A percentile compares a stretch with the other conserved stretches of the same genome.
Evolutionary conservation across 441 rosid species (phyloP).

Genomic region (Viola pubescens): DNA sequence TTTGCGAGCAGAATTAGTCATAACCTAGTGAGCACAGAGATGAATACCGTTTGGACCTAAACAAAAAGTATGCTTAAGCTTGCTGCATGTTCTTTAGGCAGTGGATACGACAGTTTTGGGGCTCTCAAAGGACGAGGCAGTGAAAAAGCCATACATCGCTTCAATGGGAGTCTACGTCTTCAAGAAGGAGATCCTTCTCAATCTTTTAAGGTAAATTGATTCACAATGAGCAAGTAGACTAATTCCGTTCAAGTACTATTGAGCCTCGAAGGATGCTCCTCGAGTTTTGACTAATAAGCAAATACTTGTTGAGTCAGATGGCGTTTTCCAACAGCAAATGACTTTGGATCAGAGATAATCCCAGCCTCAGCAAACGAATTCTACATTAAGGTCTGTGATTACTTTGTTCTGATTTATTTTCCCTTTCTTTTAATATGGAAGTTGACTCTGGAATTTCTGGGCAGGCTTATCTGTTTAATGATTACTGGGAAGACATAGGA

Average conservation of each 20-base stretch:
- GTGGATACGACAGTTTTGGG: constrained; percentile 87
- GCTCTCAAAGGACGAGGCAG: constrained; percentile 73
- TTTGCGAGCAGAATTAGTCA: too few relatives aligned
- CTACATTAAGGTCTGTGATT: constrained; percentile 36
- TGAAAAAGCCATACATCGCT: constrained; percentile 83
- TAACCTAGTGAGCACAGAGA: too few relatives aligned
- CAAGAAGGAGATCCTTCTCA: constrained; percentile 84
- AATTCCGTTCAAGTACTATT: too few relatives aligned
- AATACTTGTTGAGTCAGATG: constrained; percentile 44
- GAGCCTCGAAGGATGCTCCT: too few relatives aligned
- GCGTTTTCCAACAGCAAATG: constrained; percentile 93
- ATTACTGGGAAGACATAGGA: constrained; percentile 95
- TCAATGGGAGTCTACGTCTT: constrained; percentile 96
- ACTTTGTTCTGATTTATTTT: too few relatives aligned
- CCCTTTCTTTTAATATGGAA: not conserved
- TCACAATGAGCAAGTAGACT: not conserved
- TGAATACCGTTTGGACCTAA: not conserved
- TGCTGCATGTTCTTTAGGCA: constrained; percentile 36
- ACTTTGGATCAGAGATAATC: constrained; percentile 51
- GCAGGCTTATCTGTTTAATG: constrained; percentile 90
- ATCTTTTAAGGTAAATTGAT: constrained; percentile 65
- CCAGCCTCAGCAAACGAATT: constrained; percentile 85
- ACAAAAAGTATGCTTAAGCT: constrained; percentile 5
- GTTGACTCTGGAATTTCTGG: constrained; percentile 10
- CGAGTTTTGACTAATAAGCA: too few relatives aligned